phyloP scores from a whole-genome alignment of 73 alveolate species.

The Tetrahymena elliotti region DNA sequence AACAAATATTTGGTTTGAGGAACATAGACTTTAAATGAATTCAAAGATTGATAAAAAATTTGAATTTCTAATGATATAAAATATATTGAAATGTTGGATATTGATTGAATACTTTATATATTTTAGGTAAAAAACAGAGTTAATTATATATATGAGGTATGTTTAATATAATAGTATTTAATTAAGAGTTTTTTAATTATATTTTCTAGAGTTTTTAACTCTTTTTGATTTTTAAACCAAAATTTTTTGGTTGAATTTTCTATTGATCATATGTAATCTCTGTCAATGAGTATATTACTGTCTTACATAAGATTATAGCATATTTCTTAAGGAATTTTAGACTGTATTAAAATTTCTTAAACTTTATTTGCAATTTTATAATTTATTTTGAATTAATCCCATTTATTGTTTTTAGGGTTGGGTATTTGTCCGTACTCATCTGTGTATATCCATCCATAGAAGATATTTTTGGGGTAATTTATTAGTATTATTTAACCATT shows the following conservation, averaged over 20 bases:
- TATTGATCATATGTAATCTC: background rate
- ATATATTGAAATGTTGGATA: no score
- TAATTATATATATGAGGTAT: no score
- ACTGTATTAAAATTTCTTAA: background rate
- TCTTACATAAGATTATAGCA: background rate
- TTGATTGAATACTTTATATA: no score
- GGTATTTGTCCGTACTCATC: background rate
- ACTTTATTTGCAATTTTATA: background rate
- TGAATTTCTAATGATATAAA: no score
- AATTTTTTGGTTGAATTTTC: background rate
- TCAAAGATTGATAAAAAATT: no score
- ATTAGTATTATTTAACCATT: background rate
- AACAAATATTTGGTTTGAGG: no score
- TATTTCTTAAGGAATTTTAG: background rate
- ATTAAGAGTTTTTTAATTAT: no score
- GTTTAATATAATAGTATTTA: no score
- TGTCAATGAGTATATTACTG: background rate
- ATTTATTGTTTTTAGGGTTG: background rate
- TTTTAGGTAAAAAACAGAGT: no score
- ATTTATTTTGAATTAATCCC: background rate
- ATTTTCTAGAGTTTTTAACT: no score
- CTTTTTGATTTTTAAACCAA: no score
- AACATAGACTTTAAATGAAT: no score
- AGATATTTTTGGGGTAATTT: background rate
- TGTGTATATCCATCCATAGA: background rate